Base-by-base conservation (phyloP, 108 stramenopile species). In the Heterococcus sp. region DNA sequence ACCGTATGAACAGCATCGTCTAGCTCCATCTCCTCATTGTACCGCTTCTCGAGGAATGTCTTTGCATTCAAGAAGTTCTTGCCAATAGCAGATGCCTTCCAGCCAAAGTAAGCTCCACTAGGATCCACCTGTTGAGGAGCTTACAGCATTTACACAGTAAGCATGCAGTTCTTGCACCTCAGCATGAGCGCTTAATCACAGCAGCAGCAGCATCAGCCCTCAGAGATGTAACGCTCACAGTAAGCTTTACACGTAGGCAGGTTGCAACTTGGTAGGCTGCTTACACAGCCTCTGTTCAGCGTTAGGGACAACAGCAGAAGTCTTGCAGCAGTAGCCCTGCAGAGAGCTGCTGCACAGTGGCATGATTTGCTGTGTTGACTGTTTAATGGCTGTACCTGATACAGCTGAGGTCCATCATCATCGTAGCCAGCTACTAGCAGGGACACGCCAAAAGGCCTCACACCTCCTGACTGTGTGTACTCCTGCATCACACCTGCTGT, bases 121-220 rank as follows among this genome's bases (percentile, higher is more conserved):
- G 99, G 99, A 86, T 99, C 99, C 3, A 99, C 96, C 82, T 95
- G 95, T n/a, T n/a, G n/a, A n/a, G n/a, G n/a, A n/a, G n/a, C n/a
- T n/a, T n/a, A n/a, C 46, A 58, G 46, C 46, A 58, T 8, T 58
- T 26, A 1, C 1, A n/a, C 31, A 1, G 26, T 5, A 38, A 58
- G n/a, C n/a, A n/a, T n/a, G n/a, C n/a, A n/a, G n/a, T n/a, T n/a
- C n/a, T n/a, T n/a, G n/a, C n/a, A n/a, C n/a, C n/a, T n/a, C n/a
- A n/a, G n/a, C n/a, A n/a, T n/a, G n/a, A n/a, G n/a, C n/a, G n/a
- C n/a, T n/a, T n/a, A n/a, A n/a, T n/a, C n/a, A n/a, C n/a, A n/a
- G n/a, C n/a, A n/a, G n/a, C n/a, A n/a, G n/a, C n/a, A n/a, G n/a
- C n/a, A n/a, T n/a, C n/a, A n/a, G n/a, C n/a, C n/a, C n/a, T n/a